Evolutionary conservation across 2,329 filamentous ascomycete genomes (phyloP).

Genomic region (Alternaria gansuensis): DNA sequence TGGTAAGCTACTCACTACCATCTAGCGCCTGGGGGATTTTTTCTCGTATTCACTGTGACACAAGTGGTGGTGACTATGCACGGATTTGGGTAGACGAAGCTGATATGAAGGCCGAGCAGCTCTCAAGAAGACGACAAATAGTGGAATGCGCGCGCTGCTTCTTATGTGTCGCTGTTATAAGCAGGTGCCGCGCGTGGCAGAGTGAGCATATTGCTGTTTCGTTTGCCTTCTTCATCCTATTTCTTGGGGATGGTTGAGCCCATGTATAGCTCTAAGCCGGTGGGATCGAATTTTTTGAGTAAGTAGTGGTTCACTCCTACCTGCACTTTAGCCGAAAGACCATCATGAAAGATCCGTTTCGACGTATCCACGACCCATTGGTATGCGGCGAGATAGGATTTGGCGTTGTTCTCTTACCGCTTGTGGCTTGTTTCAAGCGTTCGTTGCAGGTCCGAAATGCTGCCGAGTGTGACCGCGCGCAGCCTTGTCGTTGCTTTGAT

Average conservation of each 20-base stretch:
- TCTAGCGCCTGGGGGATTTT: neutral
- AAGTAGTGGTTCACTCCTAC: neutral
- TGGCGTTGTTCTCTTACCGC: conserved; percentile 11
- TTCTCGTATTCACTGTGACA: neutral
- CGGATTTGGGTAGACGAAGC: neutral
- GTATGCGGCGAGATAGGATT: neutral
- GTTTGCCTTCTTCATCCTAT: neutral
- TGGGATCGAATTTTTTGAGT: conserved; percentile 6
- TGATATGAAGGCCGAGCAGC: neutral
- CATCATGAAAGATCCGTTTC: neutral
- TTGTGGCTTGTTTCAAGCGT: conserved; percentile 10
- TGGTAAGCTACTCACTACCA: neutral
- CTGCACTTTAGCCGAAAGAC: conserved; percentile 1
- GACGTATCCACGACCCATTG: neutral
- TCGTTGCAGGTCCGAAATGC: neutral
- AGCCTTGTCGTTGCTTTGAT: neutral
- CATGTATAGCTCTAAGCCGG: neutral
- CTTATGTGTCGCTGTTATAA: neutral
- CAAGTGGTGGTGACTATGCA: neutral
- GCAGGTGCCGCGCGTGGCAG: neutral
- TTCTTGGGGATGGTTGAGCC: neutral
- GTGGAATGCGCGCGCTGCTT: too few species aligned
- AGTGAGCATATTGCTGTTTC: conserved; percentile 8
- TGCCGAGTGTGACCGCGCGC: neutral
- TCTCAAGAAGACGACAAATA: neutral